Percentiles rank a stretch among this genome's conserved stretches.
Evolutionary conservation across 257 asterid genomes (phyloP).

Genomic region (Vinca minor): DNA sequence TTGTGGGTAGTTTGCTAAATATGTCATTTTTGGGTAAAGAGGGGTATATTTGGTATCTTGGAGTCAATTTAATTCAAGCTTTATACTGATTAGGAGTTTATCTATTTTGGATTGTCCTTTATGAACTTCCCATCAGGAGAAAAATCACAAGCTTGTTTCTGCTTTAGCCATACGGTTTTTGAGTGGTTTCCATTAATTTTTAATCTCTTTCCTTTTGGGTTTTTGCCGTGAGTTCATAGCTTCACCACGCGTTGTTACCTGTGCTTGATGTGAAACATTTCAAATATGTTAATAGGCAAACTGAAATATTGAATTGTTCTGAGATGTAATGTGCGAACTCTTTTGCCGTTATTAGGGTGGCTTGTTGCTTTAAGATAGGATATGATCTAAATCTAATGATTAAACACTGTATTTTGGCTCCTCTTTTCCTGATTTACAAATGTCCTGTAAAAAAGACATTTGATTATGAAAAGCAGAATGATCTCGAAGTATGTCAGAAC

Average conservation of each 20-base stretch:
- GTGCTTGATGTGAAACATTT: neutral
- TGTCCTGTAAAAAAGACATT: conserved; percentile 1
- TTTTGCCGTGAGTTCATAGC: no score
- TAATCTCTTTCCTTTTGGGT: no score
- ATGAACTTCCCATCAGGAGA: no score
- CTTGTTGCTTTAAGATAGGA: neutral
- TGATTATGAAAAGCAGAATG: no score
- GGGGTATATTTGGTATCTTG: neutral
- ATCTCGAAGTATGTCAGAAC: no score
- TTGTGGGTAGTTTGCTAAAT: neutral
- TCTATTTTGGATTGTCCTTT: no score
- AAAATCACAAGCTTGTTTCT: no score
- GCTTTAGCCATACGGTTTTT: no score
- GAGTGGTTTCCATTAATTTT: no score
- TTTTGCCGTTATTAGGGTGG: neutral
- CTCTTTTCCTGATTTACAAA: neutral
- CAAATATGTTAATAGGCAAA: neutral
- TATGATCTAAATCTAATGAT: neutral
- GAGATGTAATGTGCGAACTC: neutral
- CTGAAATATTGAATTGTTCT: neutral
- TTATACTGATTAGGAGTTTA: no score
- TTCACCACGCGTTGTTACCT: neutral
- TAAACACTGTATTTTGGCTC: neutral
- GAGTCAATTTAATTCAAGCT: no score
- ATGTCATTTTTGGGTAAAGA: neutral